phyloP scores from a whole-genome alignment of 306 rosid species.

The Pterocarpus macrocarpus region DNA sequence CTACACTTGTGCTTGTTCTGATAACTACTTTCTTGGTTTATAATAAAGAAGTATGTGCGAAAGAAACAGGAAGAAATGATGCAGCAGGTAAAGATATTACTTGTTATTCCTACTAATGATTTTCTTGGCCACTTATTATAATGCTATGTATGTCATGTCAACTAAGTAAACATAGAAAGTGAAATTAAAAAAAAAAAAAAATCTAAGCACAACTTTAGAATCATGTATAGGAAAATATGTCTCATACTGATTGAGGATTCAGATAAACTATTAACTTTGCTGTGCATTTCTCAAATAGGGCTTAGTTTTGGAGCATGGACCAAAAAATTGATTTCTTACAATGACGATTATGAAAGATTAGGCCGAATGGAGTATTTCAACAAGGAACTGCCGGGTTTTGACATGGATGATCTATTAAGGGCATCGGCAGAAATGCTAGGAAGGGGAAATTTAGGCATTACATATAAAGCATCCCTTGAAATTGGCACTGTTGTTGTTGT shows the following conservation, averaged over 20 bases:
- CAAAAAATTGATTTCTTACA: constrained; percentile 45
- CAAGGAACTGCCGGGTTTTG: constrained; percentile 66
- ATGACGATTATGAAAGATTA: constrained; percentile 52
- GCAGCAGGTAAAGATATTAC: constrained; percentile 52
- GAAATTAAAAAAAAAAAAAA: background rate
- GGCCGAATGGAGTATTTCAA: constrained; percentile 60
- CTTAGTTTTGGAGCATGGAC: constrained; percentile 56
- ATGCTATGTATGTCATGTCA: too few relatives aligned
- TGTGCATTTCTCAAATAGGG: constrained; percentile 34
- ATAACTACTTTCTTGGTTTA: constrained; percentile 49
- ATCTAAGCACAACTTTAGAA: background rate
- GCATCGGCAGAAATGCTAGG: constrained; percentile 79
- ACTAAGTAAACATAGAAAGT: too few relatives aligned
- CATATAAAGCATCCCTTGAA: constrained; percentile 80
- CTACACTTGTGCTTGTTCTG: constrained; percentile 46
- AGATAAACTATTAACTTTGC: background rate
- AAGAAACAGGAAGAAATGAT: constrained; percentile 45
- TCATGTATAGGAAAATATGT: background rate
- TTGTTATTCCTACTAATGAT: constrained; percentile 4
- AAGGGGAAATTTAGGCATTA: constrained; percentile 66
- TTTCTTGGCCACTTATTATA: constrained; percentile 24
- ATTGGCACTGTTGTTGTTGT: constrained; percentile 63
- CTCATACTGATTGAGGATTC: constrained; percentile 4
- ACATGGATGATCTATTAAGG: constrained; percentile 84
- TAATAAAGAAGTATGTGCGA: constrained; percentile 35